Evolutionary conservation across 2,329 filamentous ascomycete genomes (phyloP), one percentile per base, ranked within the genome.

Genomic region (Neonectria faginata): DNA sequence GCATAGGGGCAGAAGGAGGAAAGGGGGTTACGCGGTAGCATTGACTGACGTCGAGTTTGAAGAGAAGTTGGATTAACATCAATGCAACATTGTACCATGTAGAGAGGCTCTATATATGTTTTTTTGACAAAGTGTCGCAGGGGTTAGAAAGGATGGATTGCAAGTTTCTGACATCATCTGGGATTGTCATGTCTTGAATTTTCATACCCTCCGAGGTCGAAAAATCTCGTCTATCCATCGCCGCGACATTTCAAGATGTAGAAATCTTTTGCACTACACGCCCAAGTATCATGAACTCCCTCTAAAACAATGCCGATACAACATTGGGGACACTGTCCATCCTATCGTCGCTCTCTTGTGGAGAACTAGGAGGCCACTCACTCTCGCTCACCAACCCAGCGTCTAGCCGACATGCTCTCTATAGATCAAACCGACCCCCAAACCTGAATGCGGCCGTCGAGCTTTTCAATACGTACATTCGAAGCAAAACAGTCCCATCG

Each of bases 401-500:
- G 18, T 55, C 53, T 11, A 47, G n/a, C 29, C 18, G 18, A 22
- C 5, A 36, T 33, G 41, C 27, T 56, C 41, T 33, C 14, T 42
- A 22, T 42, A 42, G 36, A 54, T 41, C 33, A 20, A 54, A 42
- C 31, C 22, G 14, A 25, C 51, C 20, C 51, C 25, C 20, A 18
- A 18, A 36, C 51, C 36, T 27, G 36, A n/a, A 42, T 29, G 16
- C 20, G 20, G 33, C 10, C 14, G 51, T 25, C 20, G 51, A 54
- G 36, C 18, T 54, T 54, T 44, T 55, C 27, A 55, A 55, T 25
- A 16, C 20, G 12, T 47, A 47, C 44, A 47, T 14, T 12, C 22
- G 44, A 45, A 45, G 22, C 41, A 39, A 57, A 48, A 48, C 29
- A 36, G 31, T n/a, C 31, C 44, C 44, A 18, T 22, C n/a, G 36